These are phyloP conservation scores for Lasiosphaeris hirsuta DNA, from an alignment of 495 filamentous ascomycete species.

Conservation along the genomic window DNA sequence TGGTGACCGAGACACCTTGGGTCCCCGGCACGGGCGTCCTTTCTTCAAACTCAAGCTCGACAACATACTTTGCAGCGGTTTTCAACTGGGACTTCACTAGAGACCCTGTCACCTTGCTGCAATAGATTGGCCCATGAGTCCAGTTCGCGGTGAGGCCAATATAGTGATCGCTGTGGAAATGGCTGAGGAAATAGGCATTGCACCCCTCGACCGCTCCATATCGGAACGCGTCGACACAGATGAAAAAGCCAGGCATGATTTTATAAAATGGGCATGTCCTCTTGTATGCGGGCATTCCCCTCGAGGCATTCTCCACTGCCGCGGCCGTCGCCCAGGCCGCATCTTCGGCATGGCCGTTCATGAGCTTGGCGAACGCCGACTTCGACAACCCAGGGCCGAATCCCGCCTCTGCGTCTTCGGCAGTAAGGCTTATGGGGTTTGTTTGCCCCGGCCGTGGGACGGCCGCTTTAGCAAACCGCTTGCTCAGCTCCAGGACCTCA, in stretches of 20 bases:
- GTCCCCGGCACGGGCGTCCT: conserved; percentile 75
- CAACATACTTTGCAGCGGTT: conserved; percentile 81
- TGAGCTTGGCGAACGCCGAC: conserved; percentile 87
- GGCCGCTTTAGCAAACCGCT: conserved; percentile 61
- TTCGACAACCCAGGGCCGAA: conserved; percentile 22
- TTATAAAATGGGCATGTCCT: conserved; percentile 98
- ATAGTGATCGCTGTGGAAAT: conserved; percentile 98
- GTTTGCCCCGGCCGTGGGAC: conserved; percentile 72
- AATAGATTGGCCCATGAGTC: conserved; percentile 94
- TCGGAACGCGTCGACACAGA: conserved; percentile 93
- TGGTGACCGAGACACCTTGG: conserved; percentile 78
- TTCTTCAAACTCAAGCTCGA: conserved; percentile 82
- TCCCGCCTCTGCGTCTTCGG: conserved; percentile 19
- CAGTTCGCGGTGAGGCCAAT: conserved; percentile 83
- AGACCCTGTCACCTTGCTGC: conserved; percentile 86
- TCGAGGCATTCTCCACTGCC: conserved; percentile 68
- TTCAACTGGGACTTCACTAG: conserved; percentile 80
- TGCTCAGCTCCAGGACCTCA: conserved; percentile 41
- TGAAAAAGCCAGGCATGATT: conserved; percentile 85
- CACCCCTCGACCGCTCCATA: conserved; percentile 92
- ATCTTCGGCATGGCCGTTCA: conserved; percentile 88
- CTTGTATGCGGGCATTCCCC: conserved; percentile 86
- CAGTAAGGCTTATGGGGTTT: conserved; percentile 61
- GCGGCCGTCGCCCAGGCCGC: conserved; percentile 85
- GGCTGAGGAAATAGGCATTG: conserved; percentile 93